Evolutionary conservation across 164 flowering plant genomes (phyloP).

Genomic region (Berberis thunbergii): DNA sequence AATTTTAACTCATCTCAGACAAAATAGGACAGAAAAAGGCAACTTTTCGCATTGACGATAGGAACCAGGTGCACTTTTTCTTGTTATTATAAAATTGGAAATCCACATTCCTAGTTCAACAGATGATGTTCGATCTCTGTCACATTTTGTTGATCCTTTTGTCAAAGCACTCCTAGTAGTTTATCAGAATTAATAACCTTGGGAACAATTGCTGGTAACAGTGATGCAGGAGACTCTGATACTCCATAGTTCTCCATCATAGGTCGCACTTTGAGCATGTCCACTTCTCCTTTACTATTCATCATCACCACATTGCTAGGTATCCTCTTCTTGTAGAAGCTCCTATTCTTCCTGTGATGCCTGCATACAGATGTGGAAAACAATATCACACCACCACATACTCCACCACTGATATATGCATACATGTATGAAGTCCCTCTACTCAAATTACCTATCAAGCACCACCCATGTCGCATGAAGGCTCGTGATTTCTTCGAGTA

Average conservation of each 20-base stretch:
- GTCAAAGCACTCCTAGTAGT: slow-evolving; percentile 6
- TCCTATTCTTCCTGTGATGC: slow-evolving; percentile 30
- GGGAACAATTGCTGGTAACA: slow-evolving; percentile 5
- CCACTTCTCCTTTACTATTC: slow-evolving; percentile 34
- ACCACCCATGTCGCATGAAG: slow-evolving; percentile 48
- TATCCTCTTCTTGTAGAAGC: slow-evolving; percentile 31
- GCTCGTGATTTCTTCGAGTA: slow-evolving; percentile 33
- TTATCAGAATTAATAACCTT: slow-evolving; percentile 14
- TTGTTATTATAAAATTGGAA: too few species aligned
- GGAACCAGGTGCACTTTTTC: too few species aligned
- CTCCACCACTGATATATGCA: neutral
- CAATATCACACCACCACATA: too few species aligned
- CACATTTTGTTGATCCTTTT: too few species aligned
- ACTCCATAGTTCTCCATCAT: slow-evolving; percentile 14
- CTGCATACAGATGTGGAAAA: slow-evolving; percentile 8
- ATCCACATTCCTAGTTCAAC: too few species aligned
- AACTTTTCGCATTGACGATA: too few species aligned
- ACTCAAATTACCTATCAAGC: slow-evolving; percentile 33
- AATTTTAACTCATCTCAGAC: too few species aligned
- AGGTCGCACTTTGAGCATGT: slow-evolving; percentile 24
- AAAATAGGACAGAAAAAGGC: too few species aligned
- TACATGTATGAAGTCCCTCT: neutral
- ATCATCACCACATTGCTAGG: slow-evolving; percentile 40
- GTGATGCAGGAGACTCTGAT: slow-evolving; percentile 11
- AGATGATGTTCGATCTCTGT: too few species aligned